Evolutionary conservation across 768 basidiomycete species (phyloP).

Genomic region (Tephrocybe sp.): DNA sequence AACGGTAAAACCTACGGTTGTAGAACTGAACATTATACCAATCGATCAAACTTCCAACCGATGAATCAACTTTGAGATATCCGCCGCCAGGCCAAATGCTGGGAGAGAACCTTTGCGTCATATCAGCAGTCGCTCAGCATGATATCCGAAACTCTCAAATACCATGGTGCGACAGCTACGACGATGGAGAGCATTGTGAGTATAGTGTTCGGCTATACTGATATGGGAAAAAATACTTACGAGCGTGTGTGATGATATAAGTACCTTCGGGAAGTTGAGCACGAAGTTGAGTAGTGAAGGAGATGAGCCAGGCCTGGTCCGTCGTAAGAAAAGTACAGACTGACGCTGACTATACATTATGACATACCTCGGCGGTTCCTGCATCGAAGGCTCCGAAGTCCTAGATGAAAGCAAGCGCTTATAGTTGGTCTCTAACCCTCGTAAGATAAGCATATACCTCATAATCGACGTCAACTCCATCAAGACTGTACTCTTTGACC

Average conservation of each 20-base stretch:
- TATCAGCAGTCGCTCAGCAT: background rate
- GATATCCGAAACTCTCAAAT: background rate
- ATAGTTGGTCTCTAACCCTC: background rate
- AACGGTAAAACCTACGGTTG: slow-evolving; percentile 35
- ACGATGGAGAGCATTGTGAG: background rate
- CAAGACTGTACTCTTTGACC: slow-evolving; percentile 60
- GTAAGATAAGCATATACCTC: slow-evolving; percentile 36
- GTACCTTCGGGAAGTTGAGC: slow-evolving; percentile 44
- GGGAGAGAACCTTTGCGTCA: slow-evolving; percentile 39
- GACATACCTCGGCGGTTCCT: slow-evolving; percentile 50
- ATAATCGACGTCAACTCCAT: slow-evolving; percentile 78
- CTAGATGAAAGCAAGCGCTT: slow-evolving; percentile 25
- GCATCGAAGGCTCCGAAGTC: slow-evolving; percentile 63
- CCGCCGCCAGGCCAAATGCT: slow-evolving; percentile 46
- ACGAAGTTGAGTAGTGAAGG: slow-evolving; percentile 53
- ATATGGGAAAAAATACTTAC: slow-evolving; percentile 28
- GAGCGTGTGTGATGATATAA: slow-evolving; percentile 58
- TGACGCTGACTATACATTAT: background rate
- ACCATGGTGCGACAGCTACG: slow-evolving; percentile 52
- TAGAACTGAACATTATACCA: slow-evolving; percentile 62
- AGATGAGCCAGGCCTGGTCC: slow-evolving; percentile 53
- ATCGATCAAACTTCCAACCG: slow-evolving; percentile 60
- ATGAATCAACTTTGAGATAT: slow-evolving; percentile 52
- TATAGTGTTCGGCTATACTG: background rate
- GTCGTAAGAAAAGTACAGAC: background rate